A percentile compares a stretch with the other conserved stretches of the same genome.
Conservation (phyloP, 768 basidiomycete species). For the Hirschioporus abietinus region DNA sequence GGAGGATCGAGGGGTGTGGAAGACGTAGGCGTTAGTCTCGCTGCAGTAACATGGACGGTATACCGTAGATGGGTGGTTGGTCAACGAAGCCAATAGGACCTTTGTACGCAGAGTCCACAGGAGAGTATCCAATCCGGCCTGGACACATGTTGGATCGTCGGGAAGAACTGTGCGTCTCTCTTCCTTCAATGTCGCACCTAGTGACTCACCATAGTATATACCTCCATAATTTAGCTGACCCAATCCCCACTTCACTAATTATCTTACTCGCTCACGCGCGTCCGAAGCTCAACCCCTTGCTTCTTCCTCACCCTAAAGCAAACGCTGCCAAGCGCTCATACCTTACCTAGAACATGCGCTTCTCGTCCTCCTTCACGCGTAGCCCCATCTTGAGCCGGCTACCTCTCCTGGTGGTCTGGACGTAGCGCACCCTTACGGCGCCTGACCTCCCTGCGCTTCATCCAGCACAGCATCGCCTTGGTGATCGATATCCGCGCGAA, state of each 20-base stretch:
- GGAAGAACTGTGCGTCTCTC: neutral
- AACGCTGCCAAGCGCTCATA: constrained; percentile 38
- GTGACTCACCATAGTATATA: constrained; percentile 10
- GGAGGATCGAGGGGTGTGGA: constrained; percentile 38
- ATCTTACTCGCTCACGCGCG: constrained; percentile 42
- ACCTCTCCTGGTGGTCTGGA: constrained; percentile 63
- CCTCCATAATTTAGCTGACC: constrained; percentile 43
- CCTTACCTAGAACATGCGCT: constrained; percentile 74
- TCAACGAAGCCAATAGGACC: neutral
- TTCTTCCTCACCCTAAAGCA: constrained; percentile 38
- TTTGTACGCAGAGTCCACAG: neutral
- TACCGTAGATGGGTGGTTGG: neutral
- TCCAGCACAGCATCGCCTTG: constrained; percentile 54
- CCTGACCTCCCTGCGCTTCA: constrained; percentile 42
- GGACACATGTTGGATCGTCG: neutral
- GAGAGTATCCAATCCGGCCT: neutral
- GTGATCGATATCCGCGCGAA: constrained; percentile 42
- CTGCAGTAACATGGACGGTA: neutral
- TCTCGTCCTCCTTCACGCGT: constrained; percentile 51
- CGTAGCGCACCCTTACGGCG: constrained; percentile 61
- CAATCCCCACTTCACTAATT: constrained; percentile 61
- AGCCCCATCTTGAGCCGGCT: constrained; percentile 52
- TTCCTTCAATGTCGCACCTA: neutral
- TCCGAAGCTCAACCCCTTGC: constrained; percentile 56
- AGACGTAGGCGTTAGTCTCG: neutral